phyloP scores from a whole-genome alignment of 495 filamentous ascomycete species.

The Pyrenopolyporus hunteri region DNA sequence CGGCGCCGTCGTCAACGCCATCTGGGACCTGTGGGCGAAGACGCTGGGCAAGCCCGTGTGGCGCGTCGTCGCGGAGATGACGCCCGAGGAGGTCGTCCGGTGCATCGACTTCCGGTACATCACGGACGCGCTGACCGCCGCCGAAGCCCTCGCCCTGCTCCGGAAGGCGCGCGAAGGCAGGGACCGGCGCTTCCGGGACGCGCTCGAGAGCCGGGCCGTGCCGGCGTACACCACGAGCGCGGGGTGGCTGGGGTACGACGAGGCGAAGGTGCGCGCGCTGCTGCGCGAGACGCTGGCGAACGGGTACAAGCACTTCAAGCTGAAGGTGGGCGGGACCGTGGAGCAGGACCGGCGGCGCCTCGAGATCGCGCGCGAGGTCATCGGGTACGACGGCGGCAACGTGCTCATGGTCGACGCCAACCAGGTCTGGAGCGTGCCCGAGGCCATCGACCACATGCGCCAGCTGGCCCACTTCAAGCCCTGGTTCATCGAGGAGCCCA shows the following conservation, averaged over 20 bases:
- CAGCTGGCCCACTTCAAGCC: conserved; percentile 83
- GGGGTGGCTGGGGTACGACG: conserved; percentile 91
- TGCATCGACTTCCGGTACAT: conserved; percentile 96
- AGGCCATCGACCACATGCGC: conserved; percentile 88
- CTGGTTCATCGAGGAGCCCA: conserved; percentile 99
- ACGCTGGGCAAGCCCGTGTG: conserved; percentile 84
- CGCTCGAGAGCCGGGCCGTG: conserved; percentile 71
- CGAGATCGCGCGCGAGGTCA: conserved; percentile 76
- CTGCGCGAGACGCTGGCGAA: conserved; percentile 72
- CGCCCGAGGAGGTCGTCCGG: conserved; percentile 79
- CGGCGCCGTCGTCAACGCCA: conserved; percentile 86
- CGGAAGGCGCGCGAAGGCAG: conserved; percentile 67
- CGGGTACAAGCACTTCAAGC: conserved; percentile 89
- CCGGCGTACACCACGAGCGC: conserved; percentile 91
- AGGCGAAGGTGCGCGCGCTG: conserved; percentile 79
- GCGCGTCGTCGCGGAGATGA: conserved; percentile 89
- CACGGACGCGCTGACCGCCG: conserved; percentile 87
- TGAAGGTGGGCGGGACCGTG: conserved; percentile 81
- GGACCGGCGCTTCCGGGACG: conserved; percentile 69
- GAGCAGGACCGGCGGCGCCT: conserved; percentile 73
- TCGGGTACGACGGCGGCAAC: conserved; percentile 86
- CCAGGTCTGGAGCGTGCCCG: conserved; percentile 91
- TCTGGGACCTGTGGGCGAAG: conserved; percentile 97
- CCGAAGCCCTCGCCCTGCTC: conserved; percentile 78
- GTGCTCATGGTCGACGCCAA: conserved; percentile 96